A percentile compares a stretch with the other conserved stretches of the same genome.
phyloP scores from a whole-genome alignment of 2,329 filamentous ascomycete species.

The Sporothrix phasma region DNA sequence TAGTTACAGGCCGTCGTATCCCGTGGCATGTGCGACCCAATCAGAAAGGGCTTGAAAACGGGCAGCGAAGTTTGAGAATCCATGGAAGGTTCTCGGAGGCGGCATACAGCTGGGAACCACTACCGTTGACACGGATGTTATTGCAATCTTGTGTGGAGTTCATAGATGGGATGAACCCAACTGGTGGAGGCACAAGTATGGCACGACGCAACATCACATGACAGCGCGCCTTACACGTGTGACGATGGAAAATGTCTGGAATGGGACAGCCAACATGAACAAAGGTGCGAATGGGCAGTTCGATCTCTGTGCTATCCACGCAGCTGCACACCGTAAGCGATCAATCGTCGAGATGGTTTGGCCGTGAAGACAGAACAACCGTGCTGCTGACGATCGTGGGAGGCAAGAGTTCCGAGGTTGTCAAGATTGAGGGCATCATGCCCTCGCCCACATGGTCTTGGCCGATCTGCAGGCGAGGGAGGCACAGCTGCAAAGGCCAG shows the following conservation, averaged over 20 bases:
- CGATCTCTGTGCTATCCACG: not conserved
- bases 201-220: not conserved
- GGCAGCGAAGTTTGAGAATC: slow-evolving; percentile 6
- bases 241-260: not conserved
- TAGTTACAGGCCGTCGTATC: not conserved
- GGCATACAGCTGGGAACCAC: not conserved
- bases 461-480: not conserved
- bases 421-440: not conserved
- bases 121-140: not conserved
- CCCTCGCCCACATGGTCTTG: not conserved
- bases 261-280: not conserved
- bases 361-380: not conserved
- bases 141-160: not conserved
- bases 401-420: not conserved
- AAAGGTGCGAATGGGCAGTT: not conserved
- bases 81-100: not conserved
- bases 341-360: not conserved
- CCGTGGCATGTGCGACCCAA: not conserved
- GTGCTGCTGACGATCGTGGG: not conserved
- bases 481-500: not conserved
- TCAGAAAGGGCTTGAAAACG: slow-evolving; percentile 6
- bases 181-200: not conserved
- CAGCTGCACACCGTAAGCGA: not conserved
- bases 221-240: slow-evolving; percentile 7
- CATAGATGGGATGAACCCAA: slow-evolving; percentile 5